Evolutionary conservation across 768 basidiomycete genomes (phyloP).

Genomic region (Boletus eberwhitei): DNA sequence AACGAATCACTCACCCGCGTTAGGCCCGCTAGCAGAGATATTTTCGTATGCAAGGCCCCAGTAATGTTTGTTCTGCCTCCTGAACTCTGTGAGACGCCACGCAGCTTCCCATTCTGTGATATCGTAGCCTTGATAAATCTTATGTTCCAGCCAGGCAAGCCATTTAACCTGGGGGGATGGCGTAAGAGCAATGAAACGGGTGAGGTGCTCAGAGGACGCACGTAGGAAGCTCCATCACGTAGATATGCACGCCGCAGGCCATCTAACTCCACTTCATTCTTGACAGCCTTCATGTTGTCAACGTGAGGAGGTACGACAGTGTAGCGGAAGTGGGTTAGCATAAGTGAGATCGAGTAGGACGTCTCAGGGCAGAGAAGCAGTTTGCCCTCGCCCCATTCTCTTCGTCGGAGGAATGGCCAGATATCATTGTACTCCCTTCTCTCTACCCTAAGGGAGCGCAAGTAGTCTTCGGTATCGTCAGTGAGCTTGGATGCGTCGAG

Average conservation of each 20-base stretch:
- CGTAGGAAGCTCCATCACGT: slow-evolving; percentile 84
- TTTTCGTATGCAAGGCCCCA: slow-evolving; percentile 87
- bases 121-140: slow-evolving; percentile 70
- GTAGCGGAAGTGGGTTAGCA: slow-evolving; percentile 80
- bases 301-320: slow-evolving; percentile 68
- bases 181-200: slow-evolving; percentile 9
- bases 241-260: slow-evolving; percentile 83
- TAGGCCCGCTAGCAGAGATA: slow-evolving; percentile 85
- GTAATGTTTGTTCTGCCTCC: slow-evolving; percentile 67
- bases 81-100: slow-evolving; percentile 74
- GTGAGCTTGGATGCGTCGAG: slow-evolving; percentile 66
- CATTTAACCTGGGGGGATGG: slow-evolving; percentile 54
- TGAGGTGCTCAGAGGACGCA: slow-evolving; percentile 38
- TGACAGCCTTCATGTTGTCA: slow-evolving; percentile 78
- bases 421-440: slow-evolving; percentile 70
- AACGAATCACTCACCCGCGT: slow-evolving; percentile 54
- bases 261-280: slow-evolving; percentile 83
- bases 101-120: slow-evolving; percentile 94
- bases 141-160: slow-evolving; percentile 88
- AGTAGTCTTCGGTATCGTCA: slow-evolving; percentile 54
- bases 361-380: slow-evolving; percentile 71
- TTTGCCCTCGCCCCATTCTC: slow-evolving; percentile 80
- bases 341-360: slow-evolving; percentile 79
- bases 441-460: slow-evolving; percentile 55
- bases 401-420: slow-evolving; percentile 71